phyloP scores from a whole-genome alignment of 2,329 filamentous ascomycete genomes.

The Remersonia thermophila region DNA sequence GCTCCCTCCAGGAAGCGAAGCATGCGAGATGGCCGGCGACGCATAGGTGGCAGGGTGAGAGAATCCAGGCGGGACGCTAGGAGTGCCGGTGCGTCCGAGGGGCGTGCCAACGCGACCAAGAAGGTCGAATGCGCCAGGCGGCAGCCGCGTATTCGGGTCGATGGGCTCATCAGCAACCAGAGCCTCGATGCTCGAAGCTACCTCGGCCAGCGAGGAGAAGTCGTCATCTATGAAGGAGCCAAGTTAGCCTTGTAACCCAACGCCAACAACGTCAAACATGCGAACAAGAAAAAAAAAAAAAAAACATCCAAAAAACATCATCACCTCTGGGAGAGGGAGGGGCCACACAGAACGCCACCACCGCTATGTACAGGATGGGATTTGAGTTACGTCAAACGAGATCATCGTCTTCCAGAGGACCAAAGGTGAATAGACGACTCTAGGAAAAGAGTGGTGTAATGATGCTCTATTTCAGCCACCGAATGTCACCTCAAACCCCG shows the following conservation, averaged over 20 bases:
- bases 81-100: conserved; percentile 20
- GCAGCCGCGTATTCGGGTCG: conserved; percentile 21
- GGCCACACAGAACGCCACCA: conserved; percentile 14
- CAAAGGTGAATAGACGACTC: conserved; percentile 26
- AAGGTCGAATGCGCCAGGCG: conserved; percentile 15
- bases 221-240: conserved; percentile 44
- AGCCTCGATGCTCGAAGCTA: conserved; percentile 51
- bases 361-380: conserved; percentile 32
- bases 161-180: conserved; percentile 49
- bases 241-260: conserved; percentile 27
- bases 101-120: conserved; percentile 23
- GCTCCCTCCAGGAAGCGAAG: conserved; percentile 11
- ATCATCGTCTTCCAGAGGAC: conserved; percentile 47
- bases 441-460: conserved; percentile 27
- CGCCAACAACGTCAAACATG: not conserved
- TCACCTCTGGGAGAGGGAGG: conserved; percentile 3
- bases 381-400: conserved; percentile 41
- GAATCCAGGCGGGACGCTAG: conserved; percentile 36
- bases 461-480: conserved; percentile 38
- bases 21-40: conserved; percentile 19
- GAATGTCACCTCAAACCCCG: conserved; percentile 20
- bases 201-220: conserved; percentile 48
- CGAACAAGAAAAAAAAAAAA: not conserved
- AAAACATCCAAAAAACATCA: not conserved
- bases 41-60: conserved; percentile 28